Percentiles rank a stretch among this genome's conserved stretches.
Evolutionary conservation across 2,329 filamentous ascomycete genomes (phyloP).

Genomic region (Paracamarosporium sp.): DNA sequence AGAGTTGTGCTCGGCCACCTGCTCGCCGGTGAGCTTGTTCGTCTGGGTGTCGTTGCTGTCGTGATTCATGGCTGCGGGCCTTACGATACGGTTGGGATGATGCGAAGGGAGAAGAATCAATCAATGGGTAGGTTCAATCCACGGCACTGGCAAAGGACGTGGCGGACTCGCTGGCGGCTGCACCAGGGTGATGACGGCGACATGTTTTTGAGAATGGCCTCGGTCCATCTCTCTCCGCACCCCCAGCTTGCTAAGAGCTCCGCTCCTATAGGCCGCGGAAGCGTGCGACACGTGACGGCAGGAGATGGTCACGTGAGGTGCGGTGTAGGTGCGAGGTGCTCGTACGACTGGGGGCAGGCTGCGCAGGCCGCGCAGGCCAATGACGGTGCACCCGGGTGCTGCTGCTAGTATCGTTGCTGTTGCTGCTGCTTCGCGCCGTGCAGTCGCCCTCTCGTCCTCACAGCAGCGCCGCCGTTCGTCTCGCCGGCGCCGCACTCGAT

Average conservation of each 20-base stretch:
- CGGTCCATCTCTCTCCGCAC: slow-evolving; percentile 38
- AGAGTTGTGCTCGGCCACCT: slow-evolving; percentile 75
- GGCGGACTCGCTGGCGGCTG: slow-evolving; percentile 18
- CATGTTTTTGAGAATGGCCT: slow-evolving; percentile 25
- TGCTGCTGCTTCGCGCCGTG: not conserved
- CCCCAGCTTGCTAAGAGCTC: not conserved
- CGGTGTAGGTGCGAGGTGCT: not conserved
- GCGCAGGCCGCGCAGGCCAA: slow-evolving; percentile 8
- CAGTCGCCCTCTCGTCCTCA: not conserved
- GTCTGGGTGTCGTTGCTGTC: slow-evolving; percentile 49
- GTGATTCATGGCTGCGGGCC: slow-evolving; percentile 54
- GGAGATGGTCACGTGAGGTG: too few species aligned
- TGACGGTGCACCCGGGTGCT: not conserved
- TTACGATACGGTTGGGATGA: slow-evolving; percentile 8
- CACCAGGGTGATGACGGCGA: slow-evolving; percentile 40
- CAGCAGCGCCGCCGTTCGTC: not conserved
- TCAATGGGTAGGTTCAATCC: slow-evolving; percentile 18
- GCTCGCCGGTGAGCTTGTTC: slow-evolving; percentile 53
- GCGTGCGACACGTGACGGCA: not conserved
- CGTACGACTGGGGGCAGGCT: not conserved
- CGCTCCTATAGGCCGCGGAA: not conserved
- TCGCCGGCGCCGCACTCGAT: not conserved
- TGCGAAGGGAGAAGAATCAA: slow-evolving; percentile 5
- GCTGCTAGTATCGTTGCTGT: slow-evolving; percentile 1
- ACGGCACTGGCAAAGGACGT: slow-evolving; percentile 22